These are phyloP conservation scores for Pleurotus sapidus DNA, from an alignment of 768 basidiomycete genomes.

Conservation along the genomic window DNA sequence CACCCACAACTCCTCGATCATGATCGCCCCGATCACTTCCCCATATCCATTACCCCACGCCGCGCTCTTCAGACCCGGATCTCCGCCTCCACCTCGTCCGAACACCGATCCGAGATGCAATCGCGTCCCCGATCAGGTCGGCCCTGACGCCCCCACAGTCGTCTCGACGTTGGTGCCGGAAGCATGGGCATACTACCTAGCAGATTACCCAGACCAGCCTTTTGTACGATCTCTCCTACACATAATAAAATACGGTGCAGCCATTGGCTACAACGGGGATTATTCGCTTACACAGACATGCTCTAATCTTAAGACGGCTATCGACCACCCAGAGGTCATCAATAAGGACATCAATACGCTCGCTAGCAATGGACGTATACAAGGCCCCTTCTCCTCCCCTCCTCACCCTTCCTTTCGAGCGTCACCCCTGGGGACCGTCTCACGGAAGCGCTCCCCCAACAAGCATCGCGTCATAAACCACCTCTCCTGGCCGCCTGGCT, in stretches of 20 bases:
- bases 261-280: slow-evolving; percentile 9
- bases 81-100: slow-evolving; percentile 6
- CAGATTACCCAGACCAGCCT: slow-evolving; percentile 11
- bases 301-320: slow-evolving; percentile 16
- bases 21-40: not conserved
- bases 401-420: too few species aligned
- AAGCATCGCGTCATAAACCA: too few species aligned
- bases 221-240: slow-evolving; percentile 12
- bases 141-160: not conserved
- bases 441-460: too few species aligned
- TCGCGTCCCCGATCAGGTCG: not conserved
- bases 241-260: slow-evolving; percentile 15
- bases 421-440: too few species aligned
- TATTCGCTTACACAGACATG: not conserved
- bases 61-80: not conserved
- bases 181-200: slow-evolving; percentile 9
- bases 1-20: not conserved
- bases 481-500: too few species aligned
- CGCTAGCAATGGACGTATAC: too few species aligned
- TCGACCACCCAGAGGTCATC: not conserved
- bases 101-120: slow-evolving; percentile 13
- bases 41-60: slow-evolving; percentile 2
- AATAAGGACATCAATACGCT: too few species aligned
- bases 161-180: not conserved
- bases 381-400: too few species aligned